Evolutionary conservation across 495 filamentous ascomycete genomes (phyloP).

Genomic region (Aspergillus nidulans): DNA sequence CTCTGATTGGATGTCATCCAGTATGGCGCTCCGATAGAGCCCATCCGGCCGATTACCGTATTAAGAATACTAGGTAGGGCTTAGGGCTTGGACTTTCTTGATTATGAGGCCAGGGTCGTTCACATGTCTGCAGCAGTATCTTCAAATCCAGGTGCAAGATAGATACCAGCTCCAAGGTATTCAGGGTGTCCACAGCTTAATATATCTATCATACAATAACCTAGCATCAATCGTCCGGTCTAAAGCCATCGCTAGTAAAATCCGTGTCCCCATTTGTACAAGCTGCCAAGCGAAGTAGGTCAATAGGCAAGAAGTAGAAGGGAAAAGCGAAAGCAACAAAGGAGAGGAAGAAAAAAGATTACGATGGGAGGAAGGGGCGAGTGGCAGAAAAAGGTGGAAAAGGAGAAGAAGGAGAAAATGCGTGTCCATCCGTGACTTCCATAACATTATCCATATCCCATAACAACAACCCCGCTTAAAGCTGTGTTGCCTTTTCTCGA

Average conservation of each 20-base stretch:
- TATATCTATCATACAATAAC: constrained; percentile 17
- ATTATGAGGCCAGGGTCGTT: too few relatives aligned
- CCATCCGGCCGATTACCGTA: constrained; percentile 22
- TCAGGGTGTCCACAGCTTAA: constrained; percentile 1
- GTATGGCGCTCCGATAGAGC: constrained; percentile 16
- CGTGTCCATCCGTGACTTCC: constrained; percentile 12
- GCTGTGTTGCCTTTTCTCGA: constrained; percentile 68
- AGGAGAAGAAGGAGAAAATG: constrained; percentile 1
- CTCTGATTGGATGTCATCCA: constrained; percentile 32
- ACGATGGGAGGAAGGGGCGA: background rate
- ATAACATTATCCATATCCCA: constrained; percentile 10
- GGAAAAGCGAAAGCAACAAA: background rate
- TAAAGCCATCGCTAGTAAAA: constrained; percentile 13
- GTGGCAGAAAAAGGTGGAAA: background rate
- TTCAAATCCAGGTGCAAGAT: background rate
- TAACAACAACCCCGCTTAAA: constrained; percentile 18
- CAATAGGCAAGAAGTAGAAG: constrained; percentile 8
- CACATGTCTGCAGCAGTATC: background rate
- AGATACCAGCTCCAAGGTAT: background rate
- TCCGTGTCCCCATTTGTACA: constrained; percentile 14
- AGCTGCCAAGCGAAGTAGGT: constrained; percentile 15
- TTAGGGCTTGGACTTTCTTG: constrained; percentile 22
- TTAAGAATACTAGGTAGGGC: constrained; percentile 25
- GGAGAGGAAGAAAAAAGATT: constrained; percentile 1
- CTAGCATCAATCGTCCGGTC: constrained; percentile 16